Evolutionary conservation across 1,139 yeast species (phyloP).

Genomic region (Pichia sp.): DNA sequence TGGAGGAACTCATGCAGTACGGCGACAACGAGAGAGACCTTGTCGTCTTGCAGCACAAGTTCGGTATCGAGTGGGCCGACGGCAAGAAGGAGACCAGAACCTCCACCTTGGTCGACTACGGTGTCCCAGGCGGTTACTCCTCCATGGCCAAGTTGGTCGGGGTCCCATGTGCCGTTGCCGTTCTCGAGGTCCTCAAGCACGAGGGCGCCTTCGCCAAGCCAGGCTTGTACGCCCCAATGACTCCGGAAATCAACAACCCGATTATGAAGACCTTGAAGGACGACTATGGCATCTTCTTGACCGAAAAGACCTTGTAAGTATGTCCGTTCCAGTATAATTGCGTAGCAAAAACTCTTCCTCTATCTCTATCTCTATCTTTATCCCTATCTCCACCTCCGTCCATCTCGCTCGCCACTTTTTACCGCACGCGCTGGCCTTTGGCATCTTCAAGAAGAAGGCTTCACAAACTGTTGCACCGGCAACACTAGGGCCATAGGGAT

Average conservation of each 20-base stretch:
- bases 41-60: conserved; percentile 94
- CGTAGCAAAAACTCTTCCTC: background rate
- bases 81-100: conserved; percentile 89
- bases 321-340: background rate
- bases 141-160: conserved; percentile 99
- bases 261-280: conserved; percentile 89
- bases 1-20: conserved; percentile 94
- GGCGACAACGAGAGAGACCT: conserved; percentile 93
- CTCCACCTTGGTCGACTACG: conserved; percentile 91
- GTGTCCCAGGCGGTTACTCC: conserved; percentile 89
- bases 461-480: background rate
- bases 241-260: conserved; percentile 85
- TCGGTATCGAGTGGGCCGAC: conserved; percentile 94
- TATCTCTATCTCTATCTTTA: background rate
- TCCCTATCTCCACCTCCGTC: background rate
- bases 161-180: conserved; percentile 97
- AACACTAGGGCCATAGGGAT: background rate
- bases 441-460: too few relatives aligned
- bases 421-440: too few relatives aligned
- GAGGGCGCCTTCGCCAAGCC: conserved; percentile 67
- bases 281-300: conserved; percentile 78
- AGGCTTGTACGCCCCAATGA: conserved; percentile 91
- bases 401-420: background rate
- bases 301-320: conserved; percentile 68
- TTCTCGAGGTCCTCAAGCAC: conserved; percentile 68